Percentiles rank a stretch among this genome's conserved stretches.
phyloP scores from a whole-genome alignment of 257 asterid genomes.

The Perilla frutescens region DNA sequence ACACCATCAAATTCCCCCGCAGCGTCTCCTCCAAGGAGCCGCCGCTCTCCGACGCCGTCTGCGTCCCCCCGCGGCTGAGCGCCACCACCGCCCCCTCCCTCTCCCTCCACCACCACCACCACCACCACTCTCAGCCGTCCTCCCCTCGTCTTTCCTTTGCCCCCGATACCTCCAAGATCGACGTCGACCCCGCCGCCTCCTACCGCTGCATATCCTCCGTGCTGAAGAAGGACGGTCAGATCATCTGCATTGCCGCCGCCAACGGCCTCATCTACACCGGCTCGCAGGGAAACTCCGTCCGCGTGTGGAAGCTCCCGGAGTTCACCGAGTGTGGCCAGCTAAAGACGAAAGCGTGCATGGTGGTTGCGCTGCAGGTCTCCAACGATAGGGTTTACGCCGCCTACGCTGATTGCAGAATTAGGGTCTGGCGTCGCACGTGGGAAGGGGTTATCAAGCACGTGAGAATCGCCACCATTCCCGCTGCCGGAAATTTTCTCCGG shows the following conservation, averaged over 20 bases:
- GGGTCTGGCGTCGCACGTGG: conserved; percentile 95
- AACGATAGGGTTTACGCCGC: conserved; percentile 88
- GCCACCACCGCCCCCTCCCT: conserved; percentile 46
- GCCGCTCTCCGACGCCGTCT: conserved; percentile 44
- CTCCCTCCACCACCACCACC: conserved; percentile 39
- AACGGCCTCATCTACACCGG: conserved; percentile 82
- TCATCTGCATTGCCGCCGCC: conserved; percentile 67
- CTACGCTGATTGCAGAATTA: conserved; percentile 71
- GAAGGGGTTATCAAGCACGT: conserved; percentile 78
- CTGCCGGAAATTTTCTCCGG: conserved; percentile 71
- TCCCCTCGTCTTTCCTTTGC: conserved; percentile 64
- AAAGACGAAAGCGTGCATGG: conserved; percentile 70
- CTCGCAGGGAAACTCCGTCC: conserved; percentile 58
- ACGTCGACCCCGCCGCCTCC: conserved; percentile 40
- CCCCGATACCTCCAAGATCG: conserved; percentile 41
- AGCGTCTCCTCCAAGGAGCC: conserved; percentile 73
- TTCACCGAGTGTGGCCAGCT: conserved; percentile 89
- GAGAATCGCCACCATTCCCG: conserved; percentile 71
- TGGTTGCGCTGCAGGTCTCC: conserved; percentile 65
- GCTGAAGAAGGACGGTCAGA: conserved; percentile 88
- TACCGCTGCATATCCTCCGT: conserved; percentile 87
- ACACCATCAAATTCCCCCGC: conserved; percentile 48
- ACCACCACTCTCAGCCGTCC: conserved; percentile 56
- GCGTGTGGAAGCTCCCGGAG: conserved; percentile 96
- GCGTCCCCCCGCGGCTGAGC: conserved; percentile 46